Conservation (phyloP, 106 monocot species). For the Apostasia shenzhenica region DNA sequence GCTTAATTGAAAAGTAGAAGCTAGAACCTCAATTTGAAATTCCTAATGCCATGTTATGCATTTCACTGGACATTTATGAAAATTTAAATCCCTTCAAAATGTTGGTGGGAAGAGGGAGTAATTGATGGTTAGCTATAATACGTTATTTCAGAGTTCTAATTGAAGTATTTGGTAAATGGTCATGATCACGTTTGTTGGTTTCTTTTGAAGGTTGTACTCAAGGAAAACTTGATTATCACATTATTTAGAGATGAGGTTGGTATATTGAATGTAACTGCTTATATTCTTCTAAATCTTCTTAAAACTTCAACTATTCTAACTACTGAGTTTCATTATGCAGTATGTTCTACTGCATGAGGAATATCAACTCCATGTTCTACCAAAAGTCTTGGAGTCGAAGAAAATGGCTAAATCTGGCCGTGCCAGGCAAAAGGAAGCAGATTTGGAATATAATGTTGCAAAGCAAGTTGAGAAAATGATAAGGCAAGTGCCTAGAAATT, state of each 20-base stretch:
- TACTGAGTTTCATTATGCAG: conserved; percentile 26
- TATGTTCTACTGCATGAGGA: conserved; percentile 85
- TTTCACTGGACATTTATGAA: no score
- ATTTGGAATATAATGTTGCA: conserved; percentile 95
- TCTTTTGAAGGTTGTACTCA: conserved; percentile 80
- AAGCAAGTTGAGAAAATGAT: conserved; percentile 99
- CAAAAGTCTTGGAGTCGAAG: conserved; percentile 90
- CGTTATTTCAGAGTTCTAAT: no score
- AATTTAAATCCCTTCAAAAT: no score
- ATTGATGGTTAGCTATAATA: no score
- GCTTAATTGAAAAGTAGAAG: no score
- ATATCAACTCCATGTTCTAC: conserved; percentile 82
- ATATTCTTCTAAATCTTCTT: background rate
- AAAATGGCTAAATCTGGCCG: conserved; percentile 97
- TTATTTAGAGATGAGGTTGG: conserved; percentile 95
- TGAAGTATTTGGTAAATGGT: background rate
- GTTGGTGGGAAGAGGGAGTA: no score
- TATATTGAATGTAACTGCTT: background rate
- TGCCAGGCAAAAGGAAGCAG: conserved; percentile 92
- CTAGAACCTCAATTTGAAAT: no score
- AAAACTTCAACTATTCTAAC: background rate
- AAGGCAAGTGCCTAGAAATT: conserved; percentile 16
- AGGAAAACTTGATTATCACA: conserved; percentile 76
- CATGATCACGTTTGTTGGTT: background rate
- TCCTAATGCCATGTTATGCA: no score